Evolutionary conservation across 164 flowering plant genomes (phyloP).

Genomic region (Nelumbo lutea): DNA sequence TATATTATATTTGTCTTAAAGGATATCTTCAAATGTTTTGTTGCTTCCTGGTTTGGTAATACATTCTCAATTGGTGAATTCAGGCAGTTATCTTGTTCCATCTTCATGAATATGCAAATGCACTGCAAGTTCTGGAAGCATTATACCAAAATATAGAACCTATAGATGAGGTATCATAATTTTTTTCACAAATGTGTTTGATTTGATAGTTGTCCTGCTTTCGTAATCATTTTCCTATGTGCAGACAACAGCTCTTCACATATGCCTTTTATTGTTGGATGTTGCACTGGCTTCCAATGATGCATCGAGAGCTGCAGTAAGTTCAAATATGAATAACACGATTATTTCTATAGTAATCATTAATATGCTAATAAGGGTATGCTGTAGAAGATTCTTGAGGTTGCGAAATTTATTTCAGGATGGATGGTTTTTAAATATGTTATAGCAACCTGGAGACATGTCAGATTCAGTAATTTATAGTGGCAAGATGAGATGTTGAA

Average conservation of each 20-base stretch:
- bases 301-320: conserved; percentile 70
- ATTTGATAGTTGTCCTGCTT: background rate
- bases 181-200: background rate
- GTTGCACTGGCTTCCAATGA: conserved; percentile 62
- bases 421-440: no score
- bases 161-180: conserved; percentile 65
- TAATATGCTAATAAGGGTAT: background rate
- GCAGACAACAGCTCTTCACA: conserved; percentile 78
- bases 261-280: conserved; percentile 83
- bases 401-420: no score
- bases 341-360: background rate
- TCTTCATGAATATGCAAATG: conserved; percentile 70
- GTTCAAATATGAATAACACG: conserved; percentile 22
- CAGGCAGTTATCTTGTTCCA: conserved; percentile 81
- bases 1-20: background rate
- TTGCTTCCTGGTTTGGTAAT: background rate
- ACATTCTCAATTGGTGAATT: conserved; percentile 4
- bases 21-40: conserved; percentile 5
- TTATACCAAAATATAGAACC: conserved; percentile 84
- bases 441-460: no score
- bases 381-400: background rate
- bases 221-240: conserved; percentile 9
- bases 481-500: no score
- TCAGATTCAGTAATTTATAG: no score
- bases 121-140: conserved; percentile 68